Conservation (phyloP, 768 basidiomycete species). For the Imleria badia region DNA sequence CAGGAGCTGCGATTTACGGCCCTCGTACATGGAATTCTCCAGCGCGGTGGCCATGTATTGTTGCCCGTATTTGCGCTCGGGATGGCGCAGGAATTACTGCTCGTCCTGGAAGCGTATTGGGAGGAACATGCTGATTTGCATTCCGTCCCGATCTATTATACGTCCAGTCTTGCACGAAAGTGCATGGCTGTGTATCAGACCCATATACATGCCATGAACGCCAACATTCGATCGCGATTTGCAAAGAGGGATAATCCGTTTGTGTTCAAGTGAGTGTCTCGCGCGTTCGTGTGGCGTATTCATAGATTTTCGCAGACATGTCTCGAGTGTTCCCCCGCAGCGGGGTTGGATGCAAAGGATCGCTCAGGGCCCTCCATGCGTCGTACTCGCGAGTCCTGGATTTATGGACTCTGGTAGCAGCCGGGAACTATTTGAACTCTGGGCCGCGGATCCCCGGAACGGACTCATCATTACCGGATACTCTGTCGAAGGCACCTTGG, state of each 20-base stretch:
- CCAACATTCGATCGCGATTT: slow-evolving; percentile 84
- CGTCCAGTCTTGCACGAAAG: slow-evolving; percentile 88
- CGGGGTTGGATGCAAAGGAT: slow-evolving; percentile 86
- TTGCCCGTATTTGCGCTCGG: slow-evolving; percentile 94
- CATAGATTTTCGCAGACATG: slow-evolving; percentile 48
- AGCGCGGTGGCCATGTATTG: slow-evolving; percentile 90
- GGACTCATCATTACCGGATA: slow-evolving; percentile 95
- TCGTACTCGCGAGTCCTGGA: slow-evolving; percentile 92
- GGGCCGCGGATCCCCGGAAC: slow-evolving; percentile 93
- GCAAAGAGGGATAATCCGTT: slow-evolving; percentile 96
- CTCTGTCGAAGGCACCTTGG: slow-evolving; percentile 94
- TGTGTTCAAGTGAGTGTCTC: slow-evolving; percentile 82
- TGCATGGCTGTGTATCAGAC: slow-evolving; percentile 98
- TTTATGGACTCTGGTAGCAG: slow-evolving; percentile 90
- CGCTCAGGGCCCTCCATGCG: slow-evolving; percentile 90
- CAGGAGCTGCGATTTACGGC: slow-evolving; percentile 88
- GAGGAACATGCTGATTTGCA: slow-evolving; percentile 90
- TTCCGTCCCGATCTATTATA: slow-evolving; percentile 90
- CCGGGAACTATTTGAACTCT: slow-evolving; percentile 88
- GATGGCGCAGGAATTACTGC: slow-evolving; percentile 87
- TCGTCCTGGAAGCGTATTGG: slow-evolving; percentile 97
- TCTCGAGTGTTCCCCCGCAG: slow-evolving; percentile 72
- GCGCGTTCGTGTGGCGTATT: background rate
- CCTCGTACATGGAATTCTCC: slow-evolving; percentile 89
- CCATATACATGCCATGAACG: slow-evolving; percentile 96